phyloP scores from a whole-genome alignment of 2,329 filamentous ascomycete species.

The Xylaria sp. region DNA sequence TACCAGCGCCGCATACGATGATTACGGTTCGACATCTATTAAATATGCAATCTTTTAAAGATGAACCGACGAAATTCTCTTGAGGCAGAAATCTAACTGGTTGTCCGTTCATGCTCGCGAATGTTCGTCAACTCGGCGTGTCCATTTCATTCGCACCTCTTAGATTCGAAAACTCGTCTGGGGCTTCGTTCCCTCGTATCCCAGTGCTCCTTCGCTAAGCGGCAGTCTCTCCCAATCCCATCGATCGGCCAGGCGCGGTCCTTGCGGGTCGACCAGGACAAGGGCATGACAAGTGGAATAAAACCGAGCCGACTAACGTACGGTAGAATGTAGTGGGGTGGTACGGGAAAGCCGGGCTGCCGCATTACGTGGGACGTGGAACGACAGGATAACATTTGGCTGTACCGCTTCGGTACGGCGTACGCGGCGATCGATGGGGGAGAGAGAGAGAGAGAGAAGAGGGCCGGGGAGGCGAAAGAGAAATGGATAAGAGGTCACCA shows the following conservation, averaged over 20 bases:
- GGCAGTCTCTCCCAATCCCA: neutral
- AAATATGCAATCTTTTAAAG: no score
- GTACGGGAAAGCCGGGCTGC: constrained; percentile 19
- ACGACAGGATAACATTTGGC: constrained; percentile 1
- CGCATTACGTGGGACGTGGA: constrained; percentile 22
- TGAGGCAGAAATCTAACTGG: neutral
- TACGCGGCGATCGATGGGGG: neutral
- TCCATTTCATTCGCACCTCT: neutral
- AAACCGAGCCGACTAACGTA: constrained; percentile 8
- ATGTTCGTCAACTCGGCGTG: neutral
- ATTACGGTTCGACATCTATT: no score
- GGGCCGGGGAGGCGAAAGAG: no score
- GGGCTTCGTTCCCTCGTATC: neutral
- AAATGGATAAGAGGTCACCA: neutral
- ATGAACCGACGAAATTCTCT: no score
- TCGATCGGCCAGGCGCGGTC: neutral
- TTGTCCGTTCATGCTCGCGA: neutral
- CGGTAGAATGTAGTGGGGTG: constrained; percentile 2
- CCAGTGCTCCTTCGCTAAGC: neutral
- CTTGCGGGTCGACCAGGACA: neutral
- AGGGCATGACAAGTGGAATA: neutral
- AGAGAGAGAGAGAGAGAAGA: neutral
- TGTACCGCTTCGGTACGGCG: neutral
- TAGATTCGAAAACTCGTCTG: neutral
- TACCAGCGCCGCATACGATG: no score